Conservation (phyloP, 2,329 filamentous ascomycete species). For the Tolypocladium ovalisporum region DNA sequence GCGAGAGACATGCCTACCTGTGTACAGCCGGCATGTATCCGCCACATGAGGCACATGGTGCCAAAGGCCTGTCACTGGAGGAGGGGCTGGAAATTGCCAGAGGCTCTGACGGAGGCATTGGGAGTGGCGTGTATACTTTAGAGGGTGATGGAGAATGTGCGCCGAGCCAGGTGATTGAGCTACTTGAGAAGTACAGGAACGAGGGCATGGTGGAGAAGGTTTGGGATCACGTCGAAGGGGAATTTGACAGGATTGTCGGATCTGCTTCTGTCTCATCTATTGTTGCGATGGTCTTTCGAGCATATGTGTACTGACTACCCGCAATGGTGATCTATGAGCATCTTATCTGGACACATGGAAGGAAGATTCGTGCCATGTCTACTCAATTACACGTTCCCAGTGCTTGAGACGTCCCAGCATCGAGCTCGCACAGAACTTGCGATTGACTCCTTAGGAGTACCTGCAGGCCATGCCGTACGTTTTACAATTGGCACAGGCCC, state of each 20-base stretch:
- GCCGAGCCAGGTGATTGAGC: neutral
- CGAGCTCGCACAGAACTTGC: too few relatives aligned
- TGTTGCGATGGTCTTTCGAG: neutral
- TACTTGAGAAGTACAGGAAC: neutral
- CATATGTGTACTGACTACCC: too few relatives aligned
- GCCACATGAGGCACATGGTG: neutral
- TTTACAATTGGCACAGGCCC: too few relatives aligned
- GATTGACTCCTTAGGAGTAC: too few relatives aligned
- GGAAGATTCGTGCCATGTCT: too few relatives aligned
- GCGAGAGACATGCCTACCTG: neutral
- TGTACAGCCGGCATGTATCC: neutral
- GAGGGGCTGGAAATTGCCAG: neutral
- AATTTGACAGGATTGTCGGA: neutral
- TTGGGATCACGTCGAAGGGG: neutral
- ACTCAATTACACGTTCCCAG: too few relatives aligned
- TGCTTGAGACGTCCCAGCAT: too few relatives aligned
- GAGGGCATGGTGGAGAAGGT: neutral
- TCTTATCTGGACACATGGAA: too few relatives aligned
- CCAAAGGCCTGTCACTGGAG: neutral
- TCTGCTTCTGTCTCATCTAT: neutral
- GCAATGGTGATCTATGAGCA: too few relatives aligned
- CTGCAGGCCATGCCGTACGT: too few relatives aligned
- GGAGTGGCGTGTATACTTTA: neutral
- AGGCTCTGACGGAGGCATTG: neutral
- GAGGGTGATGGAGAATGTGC: neutral